A percentile compares a stretch with the other conserved stretches of the same genome.
phyloP scores from a whole-genome alignment of 345 rosid genomes.

The Aquilaria yunnanensis region DNA sequence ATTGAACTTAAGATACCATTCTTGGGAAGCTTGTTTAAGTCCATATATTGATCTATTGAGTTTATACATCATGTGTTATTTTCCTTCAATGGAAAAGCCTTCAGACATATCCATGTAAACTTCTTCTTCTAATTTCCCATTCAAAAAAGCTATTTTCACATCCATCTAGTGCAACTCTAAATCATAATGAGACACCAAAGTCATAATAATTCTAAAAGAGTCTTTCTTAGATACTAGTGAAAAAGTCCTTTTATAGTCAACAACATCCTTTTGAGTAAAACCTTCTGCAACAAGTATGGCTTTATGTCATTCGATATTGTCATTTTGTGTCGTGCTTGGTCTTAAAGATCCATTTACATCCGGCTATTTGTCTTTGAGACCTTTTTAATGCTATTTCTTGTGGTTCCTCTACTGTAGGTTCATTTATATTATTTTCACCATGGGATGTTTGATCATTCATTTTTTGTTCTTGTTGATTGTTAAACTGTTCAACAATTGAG shows the following conservation, averaged over 20 bases:
- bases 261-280: not conserved
- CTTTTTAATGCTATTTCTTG: not conserved
- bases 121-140: too few relatives aligned
- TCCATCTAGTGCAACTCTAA: not conserved
- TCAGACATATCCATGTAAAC: too few relatives aligned
- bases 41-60: too few relatives aligned
- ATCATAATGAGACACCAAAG: not conserved
- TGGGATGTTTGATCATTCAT: not conserved
- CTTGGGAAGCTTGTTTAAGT: too few relatives aligned
- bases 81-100: too few relatives aligned
- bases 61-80: too few relatives aligned
- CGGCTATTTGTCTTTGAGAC: not conserved
- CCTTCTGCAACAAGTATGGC: not conserved
- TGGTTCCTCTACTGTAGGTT: not conserved
- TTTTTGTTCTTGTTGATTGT: not conserved
- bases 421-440: not conserved
- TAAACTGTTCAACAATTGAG: not conserved
- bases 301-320: conserved; percentile 2
- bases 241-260: conserved; percentile 1
- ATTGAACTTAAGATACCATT: too few relatives aligned
- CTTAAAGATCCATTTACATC: not conserved
- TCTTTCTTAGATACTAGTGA: not conserved
- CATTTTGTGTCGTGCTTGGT: not conserved
- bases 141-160: too few relatives aligned
- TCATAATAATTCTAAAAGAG: not conserved